Percentiles rank a stretch among this genome's conserved stretches.
Conservation (phyloP, 2,329 filamentous ascomycete species). For the Calcarisporium arbuscula region DNA sequence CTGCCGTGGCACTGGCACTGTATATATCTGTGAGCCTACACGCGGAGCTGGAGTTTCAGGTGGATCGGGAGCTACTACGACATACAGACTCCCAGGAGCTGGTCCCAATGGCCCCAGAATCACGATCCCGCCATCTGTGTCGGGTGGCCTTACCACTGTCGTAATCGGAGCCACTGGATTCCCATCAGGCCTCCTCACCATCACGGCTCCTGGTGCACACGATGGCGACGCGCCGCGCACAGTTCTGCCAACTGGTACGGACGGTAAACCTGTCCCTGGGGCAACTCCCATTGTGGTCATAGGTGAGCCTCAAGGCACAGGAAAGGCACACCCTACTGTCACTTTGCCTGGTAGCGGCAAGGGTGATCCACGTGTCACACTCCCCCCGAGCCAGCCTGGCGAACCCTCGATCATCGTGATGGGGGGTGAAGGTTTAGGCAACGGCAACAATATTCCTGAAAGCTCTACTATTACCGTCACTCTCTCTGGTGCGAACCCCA, state of each 20-base stretch:
- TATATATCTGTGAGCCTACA: conserved; percentile 18
- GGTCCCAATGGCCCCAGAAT: conserved; percentile 6
- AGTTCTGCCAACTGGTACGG: conserved; percentile 12
- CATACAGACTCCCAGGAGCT: conserved; percentile 8
- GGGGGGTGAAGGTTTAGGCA: too few species aligned
- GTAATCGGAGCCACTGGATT: conserved; percentile 12
- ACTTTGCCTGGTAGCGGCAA: conserved; percentile 6
- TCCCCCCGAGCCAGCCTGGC: conserved; percentile 5
- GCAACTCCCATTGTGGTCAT: conserved; percentile 10
- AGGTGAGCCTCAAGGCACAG: conserved; percentile 5
- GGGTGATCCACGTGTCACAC: conserved; percentile 6
- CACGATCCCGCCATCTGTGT: conserved; percentile 8
- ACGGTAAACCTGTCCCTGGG: conserved; percentile 12
- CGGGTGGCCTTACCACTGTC: conserved; percentile 10
- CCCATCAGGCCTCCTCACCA: conserved; percentile 9
- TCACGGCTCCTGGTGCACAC: conserved; percentile 9
- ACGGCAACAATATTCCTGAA: too few species aligned
- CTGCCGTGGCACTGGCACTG: conserved; percentile 18
- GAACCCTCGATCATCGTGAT: conserved; percentile 1
- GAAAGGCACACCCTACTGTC: conserved; percentile 1
- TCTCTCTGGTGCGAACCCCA: too few species aligned
- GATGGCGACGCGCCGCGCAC: conserved; percentile 8
- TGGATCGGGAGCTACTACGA: conserved; percentile 3
- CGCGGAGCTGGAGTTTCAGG: neutral
- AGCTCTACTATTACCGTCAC: too few species aligned